Conservation (phyloP, 1,284 basidiomycete genomes). For the Ceratobasidium sp. region DNA sequence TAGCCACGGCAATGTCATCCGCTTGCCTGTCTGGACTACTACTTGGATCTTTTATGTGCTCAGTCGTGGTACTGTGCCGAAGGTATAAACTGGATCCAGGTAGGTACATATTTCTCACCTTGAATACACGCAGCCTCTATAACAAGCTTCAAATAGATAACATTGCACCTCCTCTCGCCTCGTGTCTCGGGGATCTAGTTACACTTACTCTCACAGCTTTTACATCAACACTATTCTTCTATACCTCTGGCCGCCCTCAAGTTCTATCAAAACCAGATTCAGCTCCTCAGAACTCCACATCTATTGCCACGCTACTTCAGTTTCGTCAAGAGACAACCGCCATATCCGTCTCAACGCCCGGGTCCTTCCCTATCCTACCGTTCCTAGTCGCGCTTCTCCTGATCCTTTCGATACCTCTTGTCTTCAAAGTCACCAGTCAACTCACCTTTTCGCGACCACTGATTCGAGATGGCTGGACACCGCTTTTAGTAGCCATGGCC, state of each 20-base stretch:
- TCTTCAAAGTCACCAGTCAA: constrained; percentile 68
- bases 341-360: not conserved
- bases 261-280: constrained; percentile 55
- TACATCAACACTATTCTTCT: constrained; percentile 58
- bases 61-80: constrained; percentile 82
- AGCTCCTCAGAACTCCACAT: constrained; percentile 52
- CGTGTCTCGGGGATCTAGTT: constrained; percentile 91
- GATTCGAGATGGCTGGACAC: constrained; percentile 86
- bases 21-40: constrained; percentile 82
- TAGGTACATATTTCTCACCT: constrained; percentile 52
- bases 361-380: constrained; percentile 67
- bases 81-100: constrained; percentile 85
- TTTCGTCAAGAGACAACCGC: constrained; percentile 50
- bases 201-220: constrained; percentile 83
- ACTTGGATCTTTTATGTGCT: constrained; percentile 93
- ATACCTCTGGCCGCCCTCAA: constrained; percentile 34
- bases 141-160: constrained; percentile 70
- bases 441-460: constrained; percentile 62
- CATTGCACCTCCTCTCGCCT: constrained; percentile 92
- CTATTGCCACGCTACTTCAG: constrained; percentile 45
- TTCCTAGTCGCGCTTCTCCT: constrained; percentile 60
- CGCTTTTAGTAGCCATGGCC: constrained; percentile 90
- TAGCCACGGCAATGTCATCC: constrained; percentile 89
- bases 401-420: constrained; percentile 50
- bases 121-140: not conserved